Evolutionary conservation across 2,329 filamentous ascomycete genomes (phyloP).

Genomic region (Epichloe festucae): DNA sequence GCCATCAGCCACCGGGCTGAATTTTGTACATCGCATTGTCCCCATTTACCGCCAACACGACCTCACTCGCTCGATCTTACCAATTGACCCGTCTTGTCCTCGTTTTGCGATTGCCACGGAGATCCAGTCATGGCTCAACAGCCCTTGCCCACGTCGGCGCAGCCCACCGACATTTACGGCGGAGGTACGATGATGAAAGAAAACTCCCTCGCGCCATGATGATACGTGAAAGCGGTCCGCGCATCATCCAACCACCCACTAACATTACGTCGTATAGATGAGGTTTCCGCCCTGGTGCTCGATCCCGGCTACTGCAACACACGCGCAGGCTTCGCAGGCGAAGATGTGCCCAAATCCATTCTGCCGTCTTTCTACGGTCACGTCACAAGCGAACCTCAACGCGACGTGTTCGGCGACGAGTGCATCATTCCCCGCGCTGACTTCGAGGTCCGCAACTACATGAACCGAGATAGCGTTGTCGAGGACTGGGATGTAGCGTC

Average conservation of each 20-base stretch:
- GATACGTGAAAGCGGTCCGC: not conserved
- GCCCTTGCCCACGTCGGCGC: conserved; percentile 40
- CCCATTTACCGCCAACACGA: conserved; percentile 6
- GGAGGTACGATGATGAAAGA: conserved; percentile 34
- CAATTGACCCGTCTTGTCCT: not conserved
- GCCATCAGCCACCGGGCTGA: too few species aligned
- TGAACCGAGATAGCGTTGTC: conserved; percentile 77
- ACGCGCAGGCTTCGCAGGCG: conserved; percentile 91
- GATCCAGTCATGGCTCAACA: conserved; percentile 38
- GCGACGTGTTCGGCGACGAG: conserved; percentile 77
- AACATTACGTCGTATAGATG: conserved; percentile 46
- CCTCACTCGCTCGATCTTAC: not conserved
- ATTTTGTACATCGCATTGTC: not conserved
- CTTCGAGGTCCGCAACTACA: conserved; percentile 83
- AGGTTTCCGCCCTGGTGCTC: conserved; percentile 92
- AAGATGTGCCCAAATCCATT: conserved; percentile 91
- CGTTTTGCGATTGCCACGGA: conserved; percentile 2
- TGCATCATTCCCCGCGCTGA: conserved; percentile 63
- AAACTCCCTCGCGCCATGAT: not conserved
- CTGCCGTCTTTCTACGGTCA: conserved; percentile 81
- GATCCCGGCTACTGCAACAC: conserved; percentile 86
- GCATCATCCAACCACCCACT: not conserved
- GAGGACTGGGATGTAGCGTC: conserved; percentile 93
- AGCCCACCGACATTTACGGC: conserved; percentile 50
- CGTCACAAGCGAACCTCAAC: conserved; percentile 31